Conservation (phyloP, 202 grass and related monocot species). For the Carex arenaria region DNA sequence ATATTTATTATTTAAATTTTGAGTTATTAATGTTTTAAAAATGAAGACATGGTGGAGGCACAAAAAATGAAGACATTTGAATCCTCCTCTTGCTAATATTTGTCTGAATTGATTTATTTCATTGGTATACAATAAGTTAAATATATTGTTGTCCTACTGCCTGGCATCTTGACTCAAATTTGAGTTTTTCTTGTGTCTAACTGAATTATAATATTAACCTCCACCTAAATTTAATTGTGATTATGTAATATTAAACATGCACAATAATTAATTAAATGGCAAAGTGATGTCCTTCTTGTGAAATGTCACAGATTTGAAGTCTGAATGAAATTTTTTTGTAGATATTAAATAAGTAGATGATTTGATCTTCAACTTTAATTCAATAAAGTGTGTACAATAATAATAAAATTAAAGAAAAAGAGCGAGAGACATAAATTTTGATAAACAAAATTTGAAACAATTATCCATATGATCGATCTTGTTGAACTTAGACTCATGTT, state of each 20-base stretch:
- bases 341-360: no score
- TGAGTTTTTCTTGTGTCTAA: neutral
- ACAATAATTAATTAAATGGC: neutral
- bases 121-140: neutral
- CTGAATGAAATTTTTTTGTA: no score
- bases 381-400: no score
- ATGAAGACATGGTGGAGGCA: no score
- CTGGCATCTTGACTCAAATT: no score
- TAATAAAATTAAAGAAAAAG: neutral
- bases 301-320: no score
- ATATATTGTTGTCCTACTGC: neutral
- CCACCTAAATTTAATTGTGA: neutral
- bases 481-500: neutral
- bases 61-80: no score
- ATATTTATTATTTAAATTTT: no score
- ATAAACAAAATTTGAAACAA: neutral
- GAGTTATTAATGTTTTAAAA: no score
- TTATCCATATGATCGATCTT: neutral
- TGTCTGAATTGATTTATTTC: neutral
- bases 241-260: no score
- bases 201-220: neutral
- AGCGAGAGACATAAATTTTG: neutral
- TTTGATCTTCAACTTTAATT: no score
- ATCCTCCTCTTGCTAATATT: neutral
- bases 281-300: no score